Evolutionary conservation across 768 basidiomycete species (phyloP).

Genomic region (Sarcodon sp.): DNA sequence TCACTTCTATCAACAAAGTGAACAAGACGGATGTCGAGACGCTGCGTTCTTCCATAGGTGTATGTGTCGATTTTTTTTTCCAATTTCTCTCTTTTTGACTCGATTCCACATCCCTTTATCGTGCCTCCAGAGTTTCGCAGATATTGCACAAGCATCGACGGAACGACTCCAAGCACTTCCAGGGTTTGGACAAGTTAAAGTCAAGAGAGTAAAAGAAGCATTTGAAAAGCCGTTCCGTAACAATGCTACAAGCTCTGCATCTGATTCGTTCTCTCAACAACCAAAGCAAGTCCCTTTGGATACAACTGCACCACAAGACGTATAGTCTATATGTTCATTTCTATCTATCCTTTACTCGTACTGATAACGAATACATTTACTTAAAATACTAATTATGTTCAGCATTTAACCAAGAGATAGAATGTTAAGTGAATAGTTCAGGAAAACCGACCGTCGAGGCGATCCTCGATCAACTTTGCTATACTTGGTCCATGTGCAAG

Average conservation of each 20-base stretch:
- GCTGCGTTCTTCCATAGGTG: constrained; percentile 81
- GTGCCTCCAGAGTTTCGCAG: constrained; percentile 62
- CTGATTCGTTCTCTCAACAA: constrained; percentile 1
- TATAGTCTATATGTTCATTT: no score
- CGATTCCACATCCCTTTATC: neutral
- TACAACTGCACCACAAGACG: no score
- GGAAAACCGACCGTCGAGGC: constrained; percentile 26
- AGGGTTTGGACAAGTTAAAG: constrained; percentile 91
- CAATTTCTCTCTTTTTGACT: constrained; percentile 1
- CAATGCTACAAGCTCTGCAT: constrained; percentile 36
- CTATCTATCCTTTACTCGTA: no score
- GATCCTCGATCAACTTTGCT: constrained; percentile 61
- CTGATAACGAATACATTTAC: no score
- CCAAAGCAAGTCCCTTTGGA: no score
- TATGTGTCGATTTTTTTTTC: constrained; percentile 20
- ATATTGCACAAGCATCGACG: constrained; percentile 59
- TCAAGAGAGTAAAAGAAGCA: constrained; percentile 80
- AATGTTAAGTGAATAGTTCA: neutral
- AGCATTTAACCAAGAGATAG: no score
- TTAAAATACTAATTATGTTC: no score
- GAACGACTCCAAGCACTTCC: constrained; percentile 76
- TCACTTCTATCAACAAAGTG: constrained; percentile 86
- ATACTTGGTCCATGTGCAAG: constrained; percentile 58
- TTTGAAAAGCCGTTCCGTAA: constrained; percentile 84
- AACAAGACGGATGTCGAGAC: constrained; percentile 98